A percentile compares a stretch with the other conserved stretches of the same genome.
These are phyloP conservation scores for Gilbertella persicaria DNA, from an alignment of 371 early-diverging fungal species.

Conservation along the genomic window DNA sequence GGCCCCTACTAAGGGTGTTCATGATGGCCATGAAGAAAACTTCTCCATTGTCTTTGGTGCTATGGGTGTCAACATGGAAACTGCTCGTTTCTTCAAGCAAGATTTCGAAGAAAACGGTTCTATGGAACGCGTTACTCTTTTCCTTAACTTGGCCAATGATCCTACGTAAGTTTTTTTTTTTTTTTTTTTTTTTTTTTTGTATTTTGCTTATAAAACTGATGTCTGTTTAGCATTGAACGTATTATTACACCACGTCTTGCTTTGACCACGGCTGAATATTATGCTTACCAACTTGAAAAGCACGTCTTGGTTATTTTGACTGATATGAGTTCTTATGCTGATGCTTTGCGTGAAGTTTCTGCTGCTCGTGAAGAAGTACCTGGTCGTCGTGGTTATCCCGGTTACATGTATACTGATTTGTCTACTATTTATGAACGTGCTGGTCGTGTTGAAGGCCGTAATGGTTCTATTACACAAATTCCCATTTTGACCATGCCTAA, in stretches of 20 bases:
- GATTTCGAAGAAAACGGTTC: constrained; percentile 99
- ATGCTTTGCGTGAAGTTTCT: constrained; percentile 99
- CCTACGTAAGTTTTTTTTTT: constrained; percentile 80
- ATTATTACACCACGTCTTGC: constrained; percentile 99
- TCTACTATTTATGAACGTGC: constrained; percentile 99
- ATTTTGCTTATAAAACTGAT: background rate
- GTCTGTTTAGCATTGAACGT: constrained; percentile 90
- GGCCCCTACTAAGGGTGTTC: constrained; percentile 87
- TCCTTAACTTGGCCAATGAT: constrained; percentile 99
- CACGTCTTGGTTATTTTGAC: constrained; percentile 99
- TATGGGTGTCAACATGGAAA: constrained; percentile 99
- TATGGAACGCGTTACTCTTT: constrained; percentile 98
- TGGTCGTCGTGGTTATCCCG: constrained; percentile 99
- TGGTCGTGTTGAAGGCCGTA: constrained; percentile 99
- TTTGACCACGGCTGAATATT: constrained; percentile 99
- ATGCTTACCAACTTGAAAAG: constrained; percentile 99
- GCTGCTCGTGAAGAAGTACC: constrained; percentile 99
- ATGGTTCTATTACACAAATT: constrained; percentile 99
- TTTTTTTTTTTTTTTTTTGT: constrained; percentile 10
- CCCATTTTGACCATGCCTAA: constrained; percentile 99
- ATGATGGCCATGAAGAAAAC: constrained; percentile 99
- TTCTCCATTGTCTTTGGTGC: constrained; percentile 99
- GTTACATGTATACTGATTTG: constrained; percentile 99
- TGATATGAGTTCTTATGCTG: constrained; percentile 99
- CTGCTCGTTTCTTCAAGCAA: constrained; percentile 99